Conservation (phyloP, 225 moss, liverwort and hornwort species). For the Sphagnum contortum region DNA sequence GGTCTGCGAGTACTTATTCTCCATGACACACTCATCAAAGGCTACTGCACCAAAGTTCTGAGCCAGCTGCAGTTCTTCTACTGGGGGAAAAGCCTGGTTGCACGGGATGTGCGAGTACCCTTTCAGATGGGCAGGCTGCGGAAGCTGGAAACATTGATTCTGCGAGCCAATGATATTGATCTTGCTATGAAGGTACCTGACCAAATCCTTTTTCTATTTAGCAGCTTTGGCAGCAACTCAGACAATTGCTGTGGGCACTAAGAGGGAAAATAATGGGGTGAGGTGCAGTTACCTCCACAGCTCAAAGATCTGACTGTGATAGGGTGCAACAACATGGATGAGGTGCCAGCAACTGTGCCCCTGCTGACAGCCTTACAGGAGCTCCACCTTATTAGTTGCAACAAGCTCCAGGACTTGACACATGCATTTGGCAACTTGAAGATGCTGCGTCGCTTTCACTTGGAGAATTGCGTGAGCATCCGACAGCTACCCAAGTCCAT, state of each 20-base stretch:
- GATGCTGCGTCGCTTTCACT: slow-evolving; percentile 45
- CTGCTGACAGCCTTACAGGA: slow-evolving; percentile 63
- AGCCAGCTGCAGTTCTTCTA: slow-evolving; percentile 56
- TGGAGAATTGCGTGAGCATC: slow-evolving; percentile 86
- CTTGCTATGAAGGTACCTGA: slow-evolving; percentile 58
- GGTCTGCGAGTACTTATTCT: slow-evolving; percentile 46
- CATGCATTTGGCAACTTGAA: slow-evolving; percentile 59
- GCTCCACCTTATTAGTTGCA: slow-evolving; percentile 78
- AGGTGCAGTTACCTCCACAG: slow-evolving; percentile 75
- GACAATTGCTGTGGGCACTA: not conserved
- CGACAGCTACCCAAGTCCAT: slow-evolving; percentile 75
- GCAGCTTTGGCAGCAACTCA: too few species aligned
- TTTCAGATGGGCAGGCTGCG: slow-evolving; percentile 58
- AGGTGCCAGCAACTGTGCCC: slow-evolving; percentile 69
- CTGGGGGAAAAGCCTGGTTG: slow-evolving; percentile 59
- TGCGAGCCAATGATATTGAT: slow-evolving; percentile 85
- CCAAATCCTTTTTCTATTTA: not conserved
- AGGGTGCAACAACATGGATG: slow-evolving; percentile 93
- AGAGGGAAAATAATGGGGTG: too few species aligned
- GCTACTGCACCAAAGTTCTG: slow-evolving; percentile 54
- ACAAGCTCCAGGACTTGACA: slow-evolving; percentile 75
- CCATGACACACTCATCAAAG: slow-evolving; percentile 57
- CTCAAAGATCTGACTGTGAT: slow-evolving; percentile 83
- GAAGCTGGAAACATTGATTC: slow-evolving; percentile 64
- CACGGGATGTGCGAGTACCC: slow-evolving; percentile 51